Evolutionary conservation across 2,329 filamentous ascomycete genomes (phyloP).

Genomic region (Emergomyces africanus): DNA sequence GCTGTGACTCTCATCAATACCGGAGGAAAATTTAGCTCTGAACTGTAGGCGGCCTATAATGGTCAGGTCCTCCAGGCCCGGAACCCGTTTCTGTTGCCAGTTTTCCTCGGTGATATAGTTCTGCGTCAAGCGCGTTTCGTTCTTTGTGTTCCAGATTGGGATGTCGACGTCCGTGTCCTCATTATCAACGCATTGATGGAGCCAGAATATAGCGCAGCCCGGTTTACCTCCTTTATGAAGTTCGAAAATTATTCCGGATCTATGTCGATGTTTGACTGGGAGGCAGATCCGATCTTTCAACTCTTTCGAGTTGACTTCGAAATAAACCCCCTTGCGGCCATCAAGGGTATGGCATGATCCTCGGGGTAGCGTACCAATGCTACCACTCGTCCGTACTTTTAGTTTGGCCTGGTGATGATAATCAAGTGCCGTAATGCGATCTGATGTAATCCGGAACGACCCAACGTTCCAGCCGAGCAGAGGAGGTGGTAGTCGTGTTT

Average conservation of each 20-base stretch:
- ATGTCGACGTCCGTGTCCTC: constrained; percentile 66
- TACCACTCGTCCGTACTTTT: constrained; percentile 71
- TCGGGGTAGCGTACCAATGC: constrained; percentile 55
- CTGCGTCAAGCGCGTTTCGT: constrained; percentile 63
- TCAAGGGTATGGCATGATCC: constrained; percentile 45
- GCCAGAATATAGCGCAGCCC: constrained; percentile 72
- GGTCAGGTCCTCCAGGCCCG: constrained; percentile 61
- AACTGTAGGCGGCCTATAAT: constrained; percentile 75
- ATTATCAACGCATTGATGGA: constrained; percentile 71
- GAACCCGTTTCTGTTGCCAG: constrained; percentile 45
- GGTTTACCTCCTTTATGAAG: constrained; percentile 61
- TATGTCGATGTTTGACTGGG: constrained; percentile 81
- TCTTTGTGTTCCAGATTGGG: constrained; percentile 80
- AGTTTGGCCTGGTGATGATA: constrained; percentile 56
- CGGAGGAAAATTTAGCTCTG: constrained; percentile 70
- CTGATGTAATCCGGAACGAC: constrained; percentile 74
- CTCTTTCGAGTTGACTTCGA: constrained; percentile 41
- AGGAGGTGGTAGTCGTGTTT: constrained; percentile 68
- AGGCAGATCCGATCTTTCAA: constrained; percentile 52
- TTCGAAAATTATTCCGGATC: constrained; percentile 81
- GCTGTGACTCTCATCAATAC: constrained; percentile 76
- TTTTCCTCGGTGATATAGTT: constrained; percentile 85
- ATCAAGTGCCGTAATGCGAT: constrained; percentile 51
- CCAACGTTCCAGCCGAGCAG: constrained; percentile 93
- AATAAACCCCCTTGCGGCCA: constrained; percentile 48